Evolutionary conservation across 208 protist species (phyloP), one percentile per base, ranked within the genome.

Genomic region (Strigomonas culicis): DNA sequence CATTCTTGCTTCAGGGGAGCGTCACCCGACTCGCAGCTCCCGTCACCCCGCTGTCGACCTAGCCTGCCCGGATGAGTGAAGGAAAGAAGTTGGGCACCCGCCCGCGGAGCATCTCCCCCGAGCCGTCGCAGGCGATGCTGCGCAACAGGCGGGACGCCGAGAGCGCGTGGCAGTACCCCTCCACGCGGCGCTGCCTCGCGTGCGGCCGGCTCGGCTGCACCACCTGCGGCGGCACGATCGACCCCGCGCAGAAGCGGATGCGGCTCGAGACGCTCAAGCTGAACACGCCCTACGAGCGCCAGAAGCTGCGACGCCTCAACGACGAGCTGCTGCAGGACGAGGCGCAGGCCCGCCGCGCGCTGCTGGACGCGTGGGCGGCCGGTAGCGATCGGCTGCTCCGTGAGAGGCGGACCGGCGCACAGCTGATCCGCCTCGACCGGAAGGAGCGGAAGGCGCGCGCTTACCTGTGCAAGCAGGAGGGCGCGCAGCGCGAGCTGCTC

Each of bases 281-380:
- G 27, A 88, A 79, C 64, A 95, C 89, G 4, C 89, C 83, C 17
- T 90, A 89, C 68, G 89, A 80, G 63, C 80, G 84, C 11, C 75
- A 72, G 24, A 92, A 95, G 71, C 63, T 86, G 47, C 72, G 76
- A 66, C 52, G 34, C 1, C 31, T 31, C 1, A 55, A 68, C 19
- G 73, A 82, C 21, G 71, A 75, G 30, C 52, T 63, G n/a, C 28
- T 80, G 13, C 47, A 43, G 15, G 59, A 50, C 7, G 63, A 64
- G 30, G 79, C 84, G 68, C 44, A 69, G 19, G 50, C 47, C 24
- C 57, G 57, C 17, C 74, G 63, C 62, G 30, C 36, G 6, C 4
- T 58, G 4, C 17, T 58, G 21, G 22, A 21, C 15, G 52, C 7
- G 52, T 58, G 30, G 24, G 52, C 4, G 34, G 4, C 34, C 34